phyloP scores from a whole-genome alignment of 2,329 filamentous ascomycete genomes.

The Sclerotinia nivalis region DNA sequence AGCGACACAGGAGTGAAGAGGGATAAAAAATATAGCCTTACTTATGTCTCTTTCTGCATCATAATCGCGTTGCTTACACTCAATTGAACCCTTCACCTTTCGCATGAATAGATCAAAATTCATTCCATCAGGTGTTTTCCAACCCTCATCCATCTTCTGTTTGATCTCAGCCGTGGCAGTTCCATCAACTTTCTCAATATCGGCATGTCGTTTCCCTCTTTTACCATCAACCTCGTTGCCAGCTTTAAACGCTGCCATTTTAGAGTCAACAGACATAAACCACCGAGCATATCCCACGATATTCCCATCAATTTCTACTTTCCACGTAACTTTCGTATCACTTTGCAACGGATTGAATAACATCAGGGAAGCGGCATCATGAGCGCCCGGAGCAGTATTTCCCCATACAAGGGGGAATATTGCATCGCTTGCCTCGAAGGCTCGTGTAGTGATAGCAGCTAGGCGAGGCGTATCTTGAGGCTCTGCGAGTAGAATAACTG shows the following conservation, averaged over 20 bases:
- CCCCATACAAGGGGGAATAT: slow-evolving; percentile 1
- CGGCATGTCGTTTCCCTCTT: background rate
- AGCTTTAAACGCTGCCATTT: fast-evolving
- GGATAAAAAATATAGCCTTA: background rate
- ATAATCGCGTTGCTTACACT: slow-evolving; percentile 3
- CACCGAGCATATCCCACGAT: slow-evolving; percentile 11
- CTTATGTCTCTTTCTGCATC: background rate
- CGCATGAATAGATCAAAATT: slow-evolving; percentile 14
- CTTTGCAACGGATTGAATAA: background rate
- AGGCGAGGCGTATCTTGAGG: background rate
- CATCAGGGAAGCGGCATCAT: background rate
- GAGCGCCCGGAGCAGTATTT: background rate
- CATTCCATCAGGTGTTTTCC: background rate
- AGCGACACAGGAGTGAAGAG: background rate
- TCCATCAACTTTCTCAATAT: background rate
- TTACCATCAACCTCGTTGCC: no score
- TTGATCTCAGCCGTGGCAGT: background rate
- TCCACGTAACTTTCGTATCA: background rate
- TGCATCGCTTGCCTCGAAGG: background rate
- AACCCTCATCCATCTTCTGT: background rate
- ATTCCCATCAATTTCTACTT: background rate
- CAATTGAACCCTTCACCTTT: background rate
- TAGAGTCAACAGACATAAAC: background rate
- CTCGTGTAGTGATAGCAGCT: background rate
- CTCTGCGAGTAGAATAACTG: background rate